phyloP scores from a whole-genome alignment of 441 rosid species.

The Gossypium gossypioides region DNA sequence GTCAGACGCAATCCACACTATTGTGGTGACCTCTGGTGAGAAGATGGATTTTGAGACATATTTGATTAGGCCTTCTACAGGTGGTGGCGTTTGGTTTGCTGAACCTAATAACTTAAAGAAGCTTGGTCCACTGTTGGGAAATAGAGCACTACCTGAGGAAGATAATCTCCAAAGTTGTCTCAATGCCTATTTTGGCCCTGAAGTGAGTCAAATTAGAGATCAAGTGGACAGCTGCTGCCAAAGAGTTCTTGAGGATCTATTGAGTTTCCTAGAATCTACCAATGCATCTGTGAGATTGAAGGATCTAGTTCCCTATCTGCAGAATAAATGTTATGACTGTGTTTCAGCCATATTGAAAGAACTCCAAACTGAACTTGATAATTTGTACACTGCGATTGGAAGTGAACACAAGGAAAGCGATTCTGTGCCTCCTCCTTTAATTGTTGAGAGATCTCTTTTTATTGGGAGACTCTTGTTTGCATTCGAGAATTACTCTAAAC shows the following conservation, averaged over 20 bases:
- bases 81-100: conserved; percentile 93
- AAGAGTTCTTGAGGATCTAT: conserved; percentile 66
- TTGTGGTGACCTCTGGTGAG: conserved; percentile 41
- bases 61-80: conserved; percentile 71
- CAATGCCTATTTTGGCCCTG: conserved; percentile 78
- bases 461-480: conserved; percentile 89
- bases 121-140: conserved; percentile 32
- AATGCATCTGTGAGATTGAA: conserved; percentile 74
- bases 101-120: conserved; percentile 60
- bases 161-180: conserved; percentile 72
- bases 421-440: conserved; percentile 40
- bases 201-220: conserved; percentile 75
- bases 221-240: conserved; percentile 66
- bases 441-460: conserved; percentile 82
- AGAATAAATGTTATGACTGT: conserved; percentile 68
- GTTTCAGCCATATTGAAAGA: conserved; percentile 54
- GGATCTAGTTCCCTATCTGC: conserved; percentile 71
- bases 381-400: conserved; percentile 42
- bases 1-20: conserved; percentile 39
- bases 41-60: conserved; percentile 63
- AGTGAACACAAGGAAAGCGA: conserved; percentile 31
- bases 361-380: conserved; percentile 59
- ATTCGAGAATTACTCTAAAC: conserved; percentile 68
- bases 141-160: conserved; percentile 46
- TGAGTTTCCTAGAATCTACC: conserved; percentile 83